Conservation (phyloP, 176 grass and related monocot genomes). For the Eragrostis curvula region DNA sequence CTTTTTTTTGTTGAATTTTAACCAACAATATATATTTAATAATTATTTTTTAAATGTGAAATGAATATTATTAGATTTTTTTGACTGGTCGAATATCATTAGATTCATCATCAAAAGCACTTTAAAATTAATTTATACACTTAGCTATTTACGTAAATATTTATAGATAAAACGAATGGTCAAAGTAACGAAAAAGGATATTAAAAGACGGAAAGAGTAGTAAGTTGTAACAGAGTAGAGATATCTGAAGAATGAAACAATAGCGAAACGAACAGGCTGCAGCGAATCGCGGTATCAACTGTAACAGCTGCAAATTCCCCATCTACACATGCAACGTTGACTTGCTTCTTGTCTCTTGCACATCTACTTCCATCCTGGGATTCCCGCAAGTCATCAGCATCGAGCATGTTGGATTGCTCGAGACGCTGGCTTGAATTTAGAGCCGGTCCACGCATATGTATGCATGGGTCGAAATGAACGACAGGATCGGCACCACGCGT, state of each 20-base stretch:
- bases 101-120: too few species aligned
- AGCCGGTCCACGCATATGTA: slow-evolving; percentile 21
- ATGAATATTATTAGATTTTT: too few species aligned
- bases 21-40: too few species aligned
- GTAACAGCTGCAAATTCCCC: neutral
- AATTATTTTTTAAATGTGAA: too few species aligned
- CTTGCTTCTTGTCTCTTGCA: slow-evolving; percentile 32
- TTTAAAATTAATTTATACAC: too few species aligned
- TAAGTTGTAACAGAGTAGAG: neutral
- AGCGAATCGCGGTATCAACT: neutral
- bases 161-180: too few species aligned
- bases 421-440: slow-evolving; percentile 37
- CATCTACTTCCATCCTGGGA: slow-evolving; percentile 34
- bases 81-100: too few species aligned
- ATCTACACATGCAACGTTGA: slow-evolving; percentile 51
- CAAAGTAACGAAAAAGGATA: too few species aligned
- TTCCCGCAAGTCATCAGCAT: slow-evolving; percentile 34
- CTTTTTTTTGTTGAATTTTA: too few species aligned
- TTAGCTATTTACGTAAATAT: too few species aligned
- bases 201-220: too few species aligned
- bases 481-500: neutral
- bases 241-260: neutral
- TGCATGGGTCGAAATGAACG: slow-evolving; percentile 1
- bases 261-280: too few species aligned
- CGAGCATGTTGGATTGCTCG: slow-evolving; percentile 40